Evolutionary conservation across 176 grass and related monocot genomes (phyloP).

Genomic region (Phyllostachys edulis): DNA sequence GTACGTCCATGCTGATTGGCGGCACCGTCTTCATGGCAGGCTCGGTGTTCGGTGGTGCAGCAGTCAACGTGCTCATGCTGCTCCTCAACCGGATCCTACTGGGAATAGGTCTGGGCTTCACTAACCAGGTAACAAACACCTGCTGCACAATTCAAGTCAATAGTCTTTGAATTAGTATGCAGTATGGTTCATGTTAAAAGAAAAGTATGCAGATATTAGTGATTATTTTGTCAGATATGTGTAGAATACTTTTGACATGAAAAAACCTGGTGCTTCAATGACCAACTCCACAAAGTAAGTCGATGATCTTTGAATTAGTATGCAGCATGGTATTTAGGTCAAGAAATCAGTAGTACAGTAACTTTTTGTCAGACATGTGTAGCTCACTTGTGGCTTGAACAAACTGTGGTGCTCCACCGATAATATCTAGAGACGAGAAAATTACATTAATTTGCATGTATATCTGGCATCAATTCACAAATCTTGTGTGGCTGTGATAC

Average conservation of each 20-base stretch:
- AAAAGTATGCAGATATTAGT: too few species aligned
- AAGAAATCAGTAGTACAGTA: not conserved
- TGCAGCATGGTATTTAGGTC: not conserved
- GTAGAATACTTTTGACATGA: not conserved
- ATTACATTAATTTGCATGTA: not conserved
- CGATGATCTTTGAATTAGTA: not conserved
- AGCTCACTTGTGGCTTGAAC: not conserved
- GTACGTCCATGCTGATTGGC: conserved; percentile 65
- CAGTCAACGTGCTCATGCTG: conserved; percentile 66
- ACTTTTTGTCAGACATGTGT: not conserved
- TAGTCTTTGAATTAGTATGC: not conserved
- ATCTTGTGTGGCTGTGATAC: not conserved
- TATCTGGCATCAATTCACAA: not conserved
- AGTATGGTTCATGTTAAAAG: too few species aligned
- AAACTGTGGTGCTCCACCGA: not conserved
- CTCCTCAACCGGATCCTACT: conserved; percentile 65
- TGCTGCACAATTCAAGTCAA: not conserved
- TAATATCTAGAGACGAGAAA: not conserved
- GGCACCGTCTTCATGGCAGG: conserved; percentile 59
- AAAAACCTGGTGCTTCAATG: not conserved
- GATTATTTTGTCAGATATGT: not conserved
- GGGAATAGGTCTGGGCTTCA: conserved; percentile 81
- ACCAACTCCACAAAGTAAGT: not conserved
- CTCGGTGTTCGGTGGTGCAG: conserved; percentile 61
- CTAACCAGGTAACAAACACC: conserved; percentile 67